Evolutionary conservation across 2,329 filamentous ascomycete genomes (phyloP).

Genomic region (Pestalotiopsis sp.): DNA sequence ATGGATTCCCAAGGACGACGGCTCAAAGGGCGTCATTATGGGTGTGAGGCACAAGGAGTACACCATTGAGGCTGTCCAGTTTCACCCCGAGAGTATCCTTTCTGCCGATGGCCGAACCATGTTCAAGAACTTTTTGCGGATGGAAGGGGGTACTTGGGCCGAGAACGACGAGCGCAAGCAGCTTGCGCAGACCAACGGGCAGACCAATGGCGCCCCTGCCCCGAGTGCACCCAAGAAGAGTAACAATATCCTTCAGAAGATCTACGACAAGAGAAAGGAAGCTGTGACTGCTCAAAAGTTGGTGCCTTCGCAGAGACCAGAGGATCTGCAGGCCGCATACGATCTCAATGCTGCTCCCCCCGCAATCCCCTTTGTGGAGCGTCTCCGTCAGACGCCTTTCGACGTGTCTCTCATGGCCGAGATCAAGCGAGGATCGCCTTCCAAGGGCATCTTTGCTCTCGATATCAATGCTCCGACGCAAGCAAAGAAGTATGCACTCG

Average conservation of each 20-base stretch:
- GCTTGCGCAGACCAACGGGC: conserved; percentile 30
- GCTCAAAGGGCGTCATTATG: conserved; percentile 88
- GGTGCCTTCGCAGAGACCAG: conserved; percentile 80
- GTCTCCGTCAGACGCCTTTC: conserved; percentile 80
- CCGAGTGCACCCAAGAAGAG: conserved; percentile 55
- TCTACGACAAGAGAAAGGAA: conserved; percentile 80
- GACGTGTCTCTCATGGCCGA: conserved; percentile 95
- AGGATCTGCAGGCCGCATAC: conserved; percentile 85
- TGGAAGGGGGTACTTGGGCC: conserved; percentile 90
- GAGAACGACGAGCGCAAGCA: conserved; percentile 68
- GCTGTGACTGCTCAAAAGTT: conserved; percentile 80
- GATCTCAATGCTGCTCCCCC: conserved; percentile 84
- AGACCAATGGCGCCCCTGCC: conserved; percentile 29
- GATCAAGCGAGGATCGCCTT: conserved; percentile 95
- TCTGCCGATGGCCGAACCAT: conserved; percentile 86
- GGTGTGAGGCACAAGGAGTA: conserved; percentile 92
- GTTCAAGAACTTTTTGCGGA: conserved; percentile 87
- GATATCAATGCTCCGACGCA: conserved; percentile 87
- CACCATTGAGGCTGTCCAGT: conserved; percentile 94
- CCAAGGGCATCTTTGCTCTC: conserved; percentile 91
- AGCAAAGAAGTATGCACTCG: conserved; percentile 87
- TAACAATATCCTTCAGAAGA: conserved; percentile 85
- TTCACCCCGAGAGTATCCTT: conserved; percentile 95
- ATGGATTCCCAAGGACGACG: conserved; percentile 79
- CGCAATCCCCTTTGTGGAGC: conserved; percentile 76